Evolutionary conservation across 2,329 filamentous ascomycete species (phyloP).

Genomic region (Hypoxylon sp.): DNA sequence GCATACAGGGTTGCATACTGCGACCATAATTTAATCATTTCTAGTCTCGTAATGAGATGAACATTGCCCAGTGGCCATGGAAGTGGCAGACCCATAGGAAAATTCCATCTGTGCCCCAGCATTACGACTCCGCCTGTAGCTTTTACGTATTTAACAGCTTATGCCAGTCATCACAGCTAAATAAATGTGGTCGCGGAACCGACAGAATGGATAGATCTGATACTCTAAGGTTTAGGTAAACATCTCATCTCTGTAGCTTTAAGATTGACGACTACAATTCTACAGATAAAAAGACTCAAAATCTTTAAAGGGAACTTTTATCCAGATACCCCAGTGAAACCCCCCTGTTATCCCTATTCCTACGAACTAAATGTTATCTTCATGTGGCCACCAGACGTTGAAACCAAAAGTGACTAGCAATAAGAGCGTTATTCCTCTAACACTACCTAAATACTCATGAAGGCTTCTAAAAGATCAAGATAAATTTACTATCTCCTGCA

Average conservation of each 20-base stretch:
- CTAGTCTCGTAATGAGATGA: conserved; percentile 3
- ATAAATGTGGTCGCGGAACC: conserved; percentile 24
- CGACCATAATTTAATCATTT: conserved; percentile 27
- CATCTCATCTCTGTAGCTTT: neutral
- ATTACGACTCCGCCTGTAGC: conserved; percentile 25
- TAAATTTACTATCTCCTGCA: neutral
- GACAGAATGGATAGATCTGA: conserved; percentile 38
- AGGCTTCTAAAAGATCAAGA: neutral
- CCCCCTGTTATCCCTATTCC: neutral
- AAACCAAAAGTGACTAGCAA: neutral
- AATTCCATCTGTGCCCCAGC: conserved; percentile 28
- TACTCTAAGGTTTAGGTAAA: neutral
- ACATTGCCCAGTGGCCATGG: conserved; percentile 14
- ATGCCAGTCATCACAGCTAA: conserved; percentile 24
- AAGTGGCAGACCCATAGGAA: conserved; percentile 25
- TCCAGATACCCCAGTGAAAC: neutral
- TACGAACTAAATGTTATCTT: neutral
- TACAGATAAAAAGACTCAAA: neutral
- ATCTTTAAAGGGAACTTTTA: conserved; percentile 6
- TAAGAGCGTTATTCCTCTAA: neutral
- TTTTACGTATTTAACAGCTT: conserved; percentile 17
- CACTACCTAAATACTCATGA: neutral
- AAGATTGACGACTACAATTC: conserved; percentile 6
- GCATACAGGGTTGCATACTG: conserved; percentile 25
- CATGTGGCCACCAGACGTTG: neutral